Base-by-base conservation (phyloP, 805 yeast species). In the Candida vaughaniae region DNA sequence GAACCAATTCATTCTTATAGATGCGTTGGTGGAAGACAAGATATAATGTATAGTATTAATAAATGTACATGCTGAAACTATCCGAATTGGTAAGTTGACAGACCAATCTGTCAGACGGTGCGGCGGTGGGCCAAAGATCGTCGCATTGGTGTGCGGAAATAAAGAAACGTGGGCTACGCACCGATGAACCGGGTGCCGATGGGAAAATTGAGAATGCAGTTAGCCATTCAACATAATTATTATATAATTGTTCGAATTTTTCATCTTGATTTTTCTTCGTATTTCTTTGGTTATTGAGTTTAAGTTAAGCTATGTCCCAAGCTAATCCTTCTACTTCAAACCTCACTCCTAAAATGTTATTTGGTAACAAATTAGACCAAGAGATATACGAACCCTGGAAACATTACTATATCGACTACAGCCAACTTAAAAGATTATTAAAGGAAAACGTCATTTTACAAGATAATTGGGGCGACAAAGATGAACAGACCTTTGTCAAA, bases 301-400 rank as follows among this genome's bases (percentile, higher is more conserved):
- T n/a, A n/a, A n/a, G n/a, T n/a, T n/a, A n/a, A n/a, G n/a, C n/a
- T n/a, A n/a, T n/a, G n/a, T n/a, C n/a, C n/a, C n/a, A n/a, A n/a
- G n/a, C n/a, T n/a, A n/a, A n/a, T n/a, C n/a, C n/a, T n/a, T 11
- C 19, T 18, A 12, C 31, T 33, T 33, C 30, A 15, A 33, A 35
- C 16, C 20, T 37, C 15, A 37, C 37, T 22, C 49, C 42, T 15
- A 55, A 51, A 31, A 89, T 93, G 98, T 64, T 91, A 37, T 91
- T 91, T 55, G 95, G 95, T 36, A 86, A 77, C 34, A 87, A 85
- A 55, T 71, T 91, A 38, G 82, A 82, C 36, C 80, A 78, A 47
- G 97, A 90, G 58, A 78, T 79, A 23, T 88, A 85, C 62, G 79
- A 80, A 31, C 95, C 97, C 1, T 91, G 99, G 99, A 83, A 77